Evolutionary conservation across 495 filamentous ascomycete genomes (phyloP), one percentile per base, ranked within the genome.

Genomic region (Schizothecium vesticola): DNA sequence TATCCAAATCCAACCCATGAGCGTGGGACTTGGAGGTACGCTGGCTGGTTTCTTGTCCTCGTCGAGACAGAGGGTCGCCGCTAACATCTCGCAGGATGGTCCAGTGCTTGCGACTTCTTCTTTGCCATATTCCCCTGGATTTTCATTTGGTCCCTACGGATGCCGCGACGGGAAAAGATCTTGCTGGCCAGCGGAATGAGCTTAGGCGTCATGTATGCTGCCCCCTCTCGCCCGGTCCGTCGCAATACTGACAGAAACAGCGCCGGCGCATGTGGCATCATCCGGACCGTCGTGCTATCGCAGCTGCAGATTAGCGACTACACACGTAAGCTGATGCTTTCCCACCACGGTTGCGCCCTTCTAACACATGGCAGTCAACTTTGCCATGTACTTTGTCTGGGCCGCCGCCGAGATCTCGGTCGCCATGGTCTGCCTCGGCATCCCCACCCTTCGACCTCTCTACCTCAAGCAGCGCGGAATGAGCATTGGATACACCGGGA

Each of bases 61-160:
- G n/a, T 31, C 19, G 5, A 24, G 16, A 2, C 8, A 21, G 1
- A 63, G 2, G 0, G 33, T 1, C 0, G 11, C 11, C 0, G 11
- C 11, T 69, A 55, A 69, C 71, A 13, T 73, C 56, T 59, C 12
- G 25, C 57, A 81, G 79, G 75, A 8, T 82, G 80, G 73, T 80
- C 79, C 2, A 78, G 77, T 61, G 69, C 75, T 11, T 77, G 79
- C 65, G 81, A 83, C 68, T 79, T 83, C 66, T 74, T 80, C 61
- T 80, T 83, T 56, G 81, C 79, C 28, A 70, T 74, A 11, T 79
- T 82, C n/a, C 80, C 80, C 16, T 82, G 80, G 78, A 43, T 82
- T 19, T 79, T 83, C 51, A 82, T 81, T 33, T 73, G 71, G 67
- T 75, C 74, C 9, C 67, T 82, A 31, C 75, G 75, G 21, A 83